Evolutionary conservation across 192 early-diverging fungal species (phyloP), one percentile per base, ranked within the genome.

Genomic region (Podila minutissima): DNA sequence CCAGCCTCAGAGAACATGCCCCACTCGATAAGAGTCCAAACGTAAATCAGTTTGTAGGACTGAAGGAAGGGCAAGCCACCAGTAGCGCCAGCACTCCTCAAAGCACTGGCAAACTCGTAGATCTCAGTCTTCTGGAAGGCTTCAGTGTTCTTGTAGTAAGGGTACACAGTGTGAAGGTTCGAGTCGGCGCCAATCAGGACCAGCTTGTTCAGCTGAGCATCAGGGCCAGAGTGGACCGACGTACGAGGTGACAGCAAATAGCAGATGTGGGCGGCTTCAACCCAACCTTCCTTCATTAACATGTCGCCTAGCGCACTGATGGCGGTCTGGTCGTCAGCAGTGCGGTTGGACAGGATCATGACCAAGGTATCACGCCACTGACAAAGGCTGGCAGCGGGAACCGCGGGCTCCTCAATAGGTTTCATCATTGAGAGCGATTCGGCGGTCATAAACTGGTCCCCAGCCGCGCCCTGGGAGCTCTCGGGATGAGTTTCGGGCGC

Each of bases 301-400:
- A 85, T 74, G 81, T 99, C 96, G 17, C 96, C 96, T n/a, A 98
- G 75, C 5, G 75, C 85, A 48, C 90, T 83, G 37, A 99, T 90
- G 4, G 91, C 92, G 2, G 75, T 86, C 35, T 85, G 71, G 72
- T 95, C 94, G 3, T 91, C 91, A 5, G 91, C 85, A 3, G 93
- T 93, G 33, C 94, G 88, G 84, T 99, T 99, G 12, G 94, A 91
- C 12, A 98, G 83, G 62, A 98, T 92, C 71, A 97, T 85, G 26
- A 86, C 84, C 10, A 97, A 68, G 2, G 90, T 89, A 24, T 91
- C 89, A 46, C 88, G 89, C 97, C 97, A 99, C 63, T 88, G 81
- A 33, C 31, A 63, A 60, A 90, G 69, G 35, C 89, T 79, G 28
- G 84, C 77, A 9, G 61, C 29, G 9, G 83, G 64, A 15, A 75